Evolutionary conservation across 1,284 basidiomycete species (phyloP).

Genomic region (Apiotrichum sp.): DNA sequence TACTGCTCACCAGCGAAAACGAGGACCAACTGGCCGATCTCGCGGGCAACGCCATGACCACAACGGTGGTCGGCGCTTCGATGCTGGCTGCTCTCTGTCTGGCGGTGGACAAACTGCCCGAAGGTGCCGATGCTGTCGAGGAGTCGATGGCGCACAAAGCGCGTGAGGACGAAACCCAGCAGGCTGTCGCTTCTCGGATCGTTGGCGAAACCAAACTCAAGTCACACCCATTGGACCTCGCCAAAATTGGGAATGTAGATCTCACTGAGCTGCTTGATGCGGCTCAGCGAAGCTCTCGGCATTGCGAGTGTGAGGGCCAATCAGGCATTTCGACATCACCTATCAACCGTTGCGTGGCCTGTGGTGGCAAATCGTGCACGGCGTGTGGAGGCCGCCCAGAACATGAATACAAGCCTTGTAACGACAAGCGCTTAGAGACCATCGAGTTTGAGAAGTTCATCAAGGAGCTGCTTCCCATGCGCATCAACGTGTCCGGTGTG

Average conservation of each 20-base stretch:
- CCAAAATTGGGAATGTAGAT: slow-evolving; percentile 52
- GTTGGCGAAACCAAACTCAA: slow-evolving; percentile 63
- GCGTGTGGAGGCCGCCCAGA: slow-evolving; percentile 85
- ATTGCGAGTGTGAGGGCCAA: slow-evolving; percentile 85
- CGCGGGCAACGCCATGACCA: slow-evolving; percentile 94
- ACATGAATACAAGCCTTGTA: slow-evolving; percentile 57
- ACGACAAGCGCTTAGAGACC: slow-evolving; percentile 53
- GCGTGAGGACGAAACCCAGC: slow-evolving; percentile 43
- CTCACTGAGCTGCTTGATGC: slow-evolving; percentile 58
- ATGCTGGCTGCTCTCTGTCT: slow-evolving; percentile 75
- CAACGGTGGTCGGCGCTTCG: slow-evolving; percentile 87
- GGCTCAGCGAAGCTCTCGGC: slow-evolving; percentile 66
- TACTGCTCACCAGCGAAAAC: slow-evolving; percentile 83
- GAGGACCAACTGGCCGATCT: slow-evolving; percentile 91
- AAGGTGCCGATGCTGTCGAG: slow-evolving; percentile 59
- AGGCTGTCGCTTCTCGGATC: slow-evolving; percentile 54
- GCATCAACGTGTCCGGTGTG: slow-evolving; percentile 59
- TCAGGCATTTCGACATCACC: slow-evolving; percentile 65
- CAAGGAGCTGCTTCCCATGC: slow-evolving; percentile 82
- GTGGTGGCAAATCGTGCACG: slow-evolving; percentile 71
- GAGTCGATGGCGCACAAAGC: slow-evolving; percentile 37
- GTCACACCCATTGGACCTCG: slow-evolving; percentile 62
- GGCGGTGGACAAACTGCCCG: slow-evolving; percentile 56
- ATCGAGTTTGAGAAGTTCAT: slow-evolving; percentile 66
- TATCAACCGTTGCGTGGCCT: slow-evolving; percentile 67